Conservation (phyloP, 2,329 filamentous ascomycete species). For the Chaetomium olivaceum region DNA sequence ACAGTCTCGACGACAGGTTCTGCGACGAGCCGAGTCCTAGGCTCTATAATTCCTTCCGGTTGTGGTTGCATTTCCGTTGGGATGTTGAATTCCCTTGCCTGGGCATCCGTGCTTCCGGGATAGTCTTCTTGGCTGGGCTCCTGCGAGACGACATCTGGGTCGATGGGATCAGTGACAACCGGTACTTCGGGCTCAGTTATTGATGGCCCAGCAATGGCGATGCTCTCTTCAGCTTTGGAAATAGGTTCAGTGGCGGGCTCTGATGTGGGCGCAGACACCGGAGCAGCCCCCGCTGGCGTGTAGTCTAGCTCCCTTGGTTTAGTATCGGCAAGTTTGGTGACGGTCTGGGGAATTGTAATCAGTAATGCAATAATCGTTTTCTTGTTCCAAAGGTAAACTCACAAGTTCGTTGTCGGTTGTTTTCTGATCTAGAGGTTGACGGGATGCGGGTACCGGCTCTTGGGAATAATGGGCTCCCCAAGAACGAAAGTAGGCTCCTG, state of each 20-base stretch:
- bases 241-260: background rate
- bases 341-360: no score
- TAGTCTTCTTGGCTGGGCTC: background rate
- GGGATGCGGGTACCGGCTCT: background rate
- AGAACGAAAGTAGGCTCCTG: background rate
- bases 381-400: no score
- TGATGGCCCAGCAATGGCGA: background rate
- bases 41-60: constrained; percentile 22
- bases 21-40: background rate
- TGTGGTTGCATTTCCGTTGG: constrained; percentile 2
- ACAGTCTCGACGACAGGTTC: background rate
- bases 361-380: no score
- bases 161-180: background rate
- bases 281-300: background rate
- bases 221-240: background rate
- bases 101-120: constrained; percentile 15
- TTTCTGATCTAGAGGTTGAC: background rate
- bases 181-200: background rate
- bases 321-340: background rate
- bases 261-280: background rate
- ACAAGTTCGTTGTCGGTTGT: constrained; percentile 7
- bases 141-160: background rate
- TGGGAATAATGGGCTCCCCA: background rate
- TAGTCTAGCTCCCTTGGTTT: background rate
- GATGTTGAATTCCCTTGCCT: constrained; percentile 11